Percentiles rank a stretch among this genome's conserved stretches.
These are phyloP conservation scores for Trichoderma sp. DNA, from an alignment of 2,329 filamentous ascomycete species.

Conservation along the genomic window DNA sequence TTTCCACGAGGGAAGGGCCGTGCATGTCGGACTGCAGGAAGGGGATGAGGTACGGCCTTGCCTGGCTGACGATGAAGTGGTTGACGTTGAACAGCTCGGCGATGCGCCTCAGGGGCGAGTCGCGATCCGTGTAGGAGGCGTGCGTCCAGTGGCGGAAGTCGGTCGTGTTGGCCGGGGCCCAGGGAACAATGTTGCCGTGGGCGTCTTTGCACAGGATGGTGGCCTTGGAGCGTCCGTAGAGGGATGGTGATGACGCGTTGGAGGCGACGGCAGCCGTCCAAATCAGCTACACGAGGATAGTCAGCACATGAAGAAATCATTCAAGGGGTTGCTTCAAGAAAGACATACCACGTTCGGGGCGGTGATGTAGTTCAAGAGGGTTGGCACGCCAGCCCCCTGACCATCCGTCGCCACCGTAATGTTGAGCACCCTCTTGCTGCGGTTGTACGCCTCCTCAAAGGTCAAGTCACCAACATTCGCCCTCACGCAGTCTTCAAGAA, in stretches of 20 bases:
- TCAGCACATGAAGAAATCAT: neutral
- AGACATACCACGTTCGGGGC: constrained; percentile 83
- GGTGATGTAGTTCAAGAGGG: constrained; percentile 87
- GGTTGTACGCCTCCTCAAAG: constrained; percentile 87
- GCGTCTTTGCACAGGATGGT: constrained; percentile 77
- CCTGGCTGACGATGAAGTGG: constrained; percentile 93
- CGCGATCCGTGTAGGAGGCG: constrained; percentile 65
- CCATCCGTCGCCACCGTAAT: constrained; percentile 83
- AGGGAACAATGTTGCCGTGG: constrained; percentile 71
- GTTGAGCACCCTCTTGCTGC: constrained; percentile 84
- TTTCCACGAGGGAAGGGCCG: constrained; percentile 66
- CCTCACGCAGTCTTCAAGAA: constrained; percentile 81
- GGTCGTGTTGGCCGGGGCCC: constrained; percentile 64
- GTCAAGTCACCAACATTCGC: constrained; percentile 87
- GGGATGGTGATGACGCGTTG: constrained; percentile 65
- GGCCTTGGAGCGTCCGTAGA: constrained; percentile 66
- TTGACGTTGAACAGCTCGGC: constrained; percentile 89
- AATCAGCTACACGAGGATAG: constrained; percentile 60
- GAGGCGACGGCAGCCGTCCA: constrained; percentile 79
- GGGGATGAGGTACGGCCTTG: constrained; percentile 84
- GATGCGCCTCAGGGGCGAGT: constrained; percentile 67
- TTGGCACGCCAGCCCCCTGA: constrained; percentile 74
- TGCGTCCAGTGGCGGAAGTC: constrained; percentile 71
- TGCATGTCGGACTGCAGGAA: constrained; percentile 82
- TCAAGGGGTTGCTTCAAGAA: neutral